A percentile compares a stretch with the other conserved stretches of the same genome.
Conservation (phyloP, 352 stramenopile species). For the Phytopythium vexans region DNA sequence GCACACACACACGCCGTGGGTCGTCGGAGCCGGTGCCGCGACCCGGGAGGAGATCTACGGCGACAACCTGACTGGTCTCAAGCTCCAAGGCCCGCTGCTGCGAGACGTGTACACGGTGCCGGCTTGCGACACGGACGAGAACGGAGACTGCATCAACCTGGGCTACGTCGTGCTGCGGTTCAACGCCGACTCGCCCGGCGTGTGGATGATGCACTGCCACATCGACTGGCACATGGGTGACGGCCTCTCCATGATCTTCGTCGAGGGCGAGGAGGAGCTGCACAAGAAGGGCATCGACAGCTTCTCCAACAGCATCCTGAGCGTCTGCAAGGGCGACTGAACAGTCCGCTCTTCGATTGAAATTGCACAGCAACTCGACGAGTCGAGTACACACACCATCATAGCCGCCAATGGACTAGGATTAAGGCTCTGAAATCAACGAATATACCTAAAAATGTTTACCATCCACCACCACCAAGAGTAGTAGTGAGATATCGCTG, state of each 20-base stretch:
- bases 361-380: no score
- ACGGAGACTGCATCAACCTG: slow-evolving; percentile 9
- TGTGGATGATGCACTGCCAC: slow-evolving; percentile 40
- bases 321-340: slow-evolving; percentile 17
- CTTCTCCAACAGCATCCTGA: slow-evolving; percentile 21
- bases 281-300: slow-evolving; percentile 5
- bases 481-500: no score
- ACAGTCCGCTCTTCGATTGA: neutral
- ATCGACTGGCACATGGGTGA: slow-evolving; percentile 28
- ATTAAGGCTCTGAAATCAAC: no score
- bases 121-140: slow-evolving; percentile 14
- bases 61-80: slow-evolving; percentile 8
- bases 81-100: slow-evolving; percentile 16
- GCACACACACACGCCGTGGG: slow-evolving; percentile 20
- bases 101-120: slow-evolving; percentile 28
- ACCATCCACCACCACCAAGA: no score
- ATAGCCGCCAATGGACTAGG: no score
- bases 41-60: slow-evolving; percentile 10
- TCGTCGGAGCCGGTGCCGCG: slow-evolving; percentile 14
- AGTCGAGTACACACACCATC: no score
- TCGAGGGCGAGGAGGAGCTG: slow-evolving; percentile 16
- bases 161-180: slow-evolving; percentile 30
- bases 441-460: no score
- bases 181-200: slow-evolving; percentile 24
- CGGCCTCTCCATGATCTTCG: slow-evolving; percentile 23